These are phyloP conservation scores for Teratosphaeria epicoccoides DNA, from an alignment of 2,329 filamentous ascomycete species.

Conservation along the genomic window DNA sequence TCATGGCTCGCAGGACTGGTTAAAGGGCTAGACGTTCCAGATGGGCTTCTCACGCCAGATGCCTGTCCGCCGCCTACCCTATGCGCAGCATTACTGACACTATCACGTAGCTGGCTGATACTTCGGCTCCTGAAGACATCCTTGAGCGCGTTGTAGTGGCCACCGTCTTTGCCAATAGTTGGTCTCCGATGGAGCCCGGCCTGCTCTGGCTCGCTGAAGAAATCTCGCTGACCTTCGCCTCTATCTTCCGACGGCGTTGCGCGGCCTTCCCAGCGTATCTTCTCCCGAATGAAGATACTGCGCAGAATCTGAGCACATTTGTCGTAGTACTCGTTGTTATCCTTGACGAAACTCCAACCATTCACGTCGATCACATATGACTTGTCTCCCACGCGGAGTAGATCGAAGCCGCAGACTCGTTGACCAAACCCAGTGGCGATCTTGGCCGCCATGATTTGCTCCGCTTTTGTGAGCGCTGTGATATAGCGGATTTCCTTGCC, in stretches of 20 bases:
- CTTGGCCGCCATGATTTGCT: slow-evolving; percentile 75
- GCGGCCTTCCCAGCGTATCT: slow-evolving; percentile 44
- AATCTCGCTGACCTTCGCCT: slow-evolving; percentile 3
- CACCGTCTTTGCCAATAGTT: slow-evolving; percentile 16
- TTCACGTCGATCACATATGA: slow-evolving; percentile 99
- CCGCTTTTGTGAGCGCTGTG: slow-evolving; percentile 68
- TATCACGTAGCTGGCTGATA: slow-evolving; percentile 47
- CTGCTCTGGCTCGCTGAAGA: slow-evolving; percentile 3
- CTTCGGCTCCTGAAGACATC: slow-evolving; percentile 55
- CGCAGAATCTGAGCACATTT: slow-evolving; percentile 76
- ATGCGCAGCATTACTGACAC: slow-evolving; percentile 18
- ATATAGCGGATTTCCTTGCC: slow-evolving; percentile 96
- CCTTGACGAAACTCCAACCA: slow-evolving; percentile 99
- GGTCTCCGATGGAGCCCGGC: not conserved
- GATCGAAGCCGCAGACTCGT: slow-evolving; percentile 88
- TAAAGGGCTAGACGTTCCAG: slow-evolving; percentile 29
- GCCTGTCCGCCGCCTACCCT: slow-evolving; percentile 15
- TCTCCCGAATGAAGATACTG: slow-evolving; percentile 79
- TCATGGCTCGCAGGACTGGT: slow-evolving; percentile 36
- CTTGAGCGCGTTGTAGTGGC: slow-evolving; percentile 40
- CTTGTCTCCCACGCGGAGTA: slow-evolving; percentile 71
- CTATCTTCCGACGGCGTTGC: slow-evolving; percentile 19
- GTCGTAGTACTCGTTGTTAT: slow-evolving; percentile 97
- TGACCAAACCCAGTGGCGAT: slow-evolving; percentile 91
- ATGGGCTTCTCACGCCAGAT: slow-evolving; percentile 13